Base-by-base conservation (phyloP, 1,284 basidiomycete species). In the Leccinum variabile region DNA sequence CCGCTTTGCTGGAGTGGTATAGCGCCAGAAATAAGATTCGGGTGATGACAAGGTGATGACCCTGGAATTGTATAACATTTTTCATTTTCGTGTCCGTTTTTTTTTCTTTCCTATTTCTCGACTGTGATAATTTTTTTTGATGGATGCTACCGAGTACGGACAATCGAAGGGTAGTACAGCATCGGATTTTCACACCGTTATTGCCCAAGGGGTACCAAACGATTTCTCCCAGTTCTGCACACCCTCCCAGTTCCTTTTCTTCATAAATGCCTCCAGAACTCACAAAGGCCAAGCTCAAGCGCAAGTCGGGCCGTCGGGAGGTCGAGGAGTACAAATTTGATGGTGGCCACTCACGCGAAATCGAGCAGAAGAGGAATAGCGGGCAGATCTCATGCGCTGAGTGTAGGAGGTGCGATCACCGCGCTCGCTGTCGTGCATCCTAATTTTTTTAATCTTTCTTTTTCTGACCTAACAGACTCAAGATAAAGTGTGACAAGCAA, bases 401-500 rank as follows among this genome's bases (percentile, higher is more conserved):
- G 75, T 88, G 86, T 70, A 77, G 80, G 69, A 79, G 78, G 80
- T 83, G 80, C 80, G 83, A 82, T 81, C 74, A 80, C 77, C 78
- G 78, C 76, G 68, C 69, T 61, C 46, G 25, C 46, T 65, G 59
- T 64, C 64, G 61, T 62, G 37, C 60, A 61, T 18, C n/a, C 65
- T 30, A 54, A 14, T 46, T 46, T 46, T 22, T 22, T 46, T 25
- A 49, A 22, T 62, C 58, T 65, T 67, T 66, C 67, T 63, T 66
- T 63, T 65, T 68, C 60, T 69, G 61, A 66, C 67, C 66, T 63
- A 59, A 16, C 65, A 89, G 89, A 75, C 81, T 87, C 74, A 90
- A 88, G 75, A 84, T 88, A 68, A 88, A 86, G 70, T 91, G 89
- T 76, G 88, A 90, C 81, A 90, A 89, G 79, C 82, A 87, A 65